phyloP scores from a whole-genome alignment of 257 asterid genomes.

The Solanum chilense region DNA sequence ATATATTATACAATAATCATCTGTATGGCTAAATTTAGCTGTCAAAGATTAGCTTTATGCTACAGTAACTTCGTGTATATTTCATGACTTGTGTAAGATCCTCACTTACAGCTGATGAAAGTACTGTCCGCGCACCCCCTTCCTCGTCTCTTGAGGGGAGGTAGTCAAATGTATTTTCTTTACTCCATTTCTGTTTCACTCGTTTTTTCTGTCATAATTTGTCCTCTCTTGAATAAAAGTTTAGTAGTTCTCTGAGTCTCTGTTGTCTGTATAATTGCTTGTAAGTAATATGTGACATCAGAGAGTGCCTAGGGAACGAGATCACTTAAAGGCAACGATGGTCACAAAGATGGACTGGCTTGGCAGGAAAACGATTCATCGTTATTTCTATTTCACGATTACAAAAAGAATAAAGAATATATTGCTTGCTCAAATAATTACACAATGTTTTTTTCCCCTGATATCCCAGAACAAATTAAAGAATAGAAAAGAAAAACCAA shows the following conservation, averaged over 20 bases:
- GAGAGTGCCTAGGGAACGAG: neutral
- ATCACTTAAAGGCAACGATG: neutral
- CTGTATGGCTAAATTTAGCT: neutral
- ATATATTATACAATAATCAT: neutral
- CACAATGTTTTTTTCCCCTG: neutral
- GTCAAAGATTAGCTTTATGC: neutral
- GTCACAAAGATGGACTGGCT: neutral
- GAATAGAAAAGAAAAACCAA: neutral
- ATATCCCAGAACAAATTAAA: neutral
- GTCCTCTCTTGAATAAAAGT: neutral
- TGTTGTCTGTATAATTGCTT: neutral
- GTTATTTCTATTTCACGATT: neutral
- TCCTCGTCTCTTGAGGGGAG: neutral
- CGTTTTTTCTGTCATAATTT: neutral
- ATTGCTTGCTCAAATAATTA: neutral
- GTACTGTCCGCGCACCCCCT: neutral
- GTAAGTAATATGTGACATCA: neutral
- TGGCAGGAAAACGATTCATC: neutral
- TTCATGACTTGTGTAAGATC: neutral
- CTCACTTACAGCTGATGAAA: neutral
- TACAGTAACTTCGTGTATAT: neutral
- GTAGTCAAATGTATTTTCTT: neutral
- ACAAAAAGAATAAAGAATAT: neutral
- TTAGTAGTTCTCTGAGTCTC: neutral
- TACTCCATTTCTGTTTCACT: neutral